Conservation (phyloP, 306 rosid genomes). For the Parietaria judaica region DNA sequence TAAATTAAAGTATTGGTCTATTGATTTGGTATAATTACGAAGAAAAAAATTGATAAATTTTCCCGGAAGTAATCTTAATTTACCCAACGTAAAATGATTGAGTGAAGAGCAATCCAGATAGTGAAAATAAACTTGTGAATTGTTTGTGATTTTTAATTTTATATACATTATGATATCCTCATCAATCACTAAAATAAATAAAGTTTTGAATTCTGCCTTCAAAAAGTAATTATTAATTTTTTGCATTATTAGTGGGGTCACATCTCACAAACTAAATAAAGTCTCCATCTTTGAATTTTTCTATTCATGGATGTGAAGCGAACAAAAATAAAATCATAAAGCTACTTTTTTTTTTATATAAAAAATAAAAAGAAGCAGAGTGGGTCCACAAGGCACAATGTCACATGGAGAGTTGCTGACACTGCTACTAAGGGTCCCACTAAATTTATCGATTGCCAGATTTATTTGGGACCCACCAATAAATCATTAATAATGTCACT, state of each 20-base stretch:
- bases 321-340: neutral
- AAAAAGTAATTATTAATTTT: neutral
- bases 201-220: neutral
- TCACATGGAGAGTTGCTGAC: slow-evolving; percentile 75
- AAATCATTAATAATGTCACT: slow-evolving; percentile 64
- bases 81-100: no score
- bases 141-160: slow-evolving; percentile 14
- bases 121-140: no score
- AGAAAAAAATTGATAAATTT: no score
- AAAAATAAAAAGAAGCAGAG: neutral
- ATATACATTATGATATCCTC: no score
- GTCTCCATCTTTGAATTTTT: slow-evolving; percentile 15
- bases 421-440: slow-evolving; percentile 31
- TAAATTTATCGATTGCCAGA: slow-evolving; percentile 47
- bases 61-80: no score
- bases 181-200: no score
- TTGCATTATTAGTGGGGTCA: slow-evolving; percentile 24
- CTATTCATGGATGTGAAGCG: slow-evolving; percentile 25
- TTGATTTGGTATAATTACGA: no score
- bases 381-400: slow-evolving; percentile 31
- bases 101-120: no score
- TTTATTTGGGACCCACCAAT: slow-evolving; percentile 50
- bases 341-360: no score
- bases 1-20: no score
- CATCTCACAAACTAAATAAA: neutral